A percentile compares a stretch with the other conserved stretches of the same genome.
Conservation (phyloP, 1,284 basidiomycete genomes). For the Crepidotus sp. region DNA sequence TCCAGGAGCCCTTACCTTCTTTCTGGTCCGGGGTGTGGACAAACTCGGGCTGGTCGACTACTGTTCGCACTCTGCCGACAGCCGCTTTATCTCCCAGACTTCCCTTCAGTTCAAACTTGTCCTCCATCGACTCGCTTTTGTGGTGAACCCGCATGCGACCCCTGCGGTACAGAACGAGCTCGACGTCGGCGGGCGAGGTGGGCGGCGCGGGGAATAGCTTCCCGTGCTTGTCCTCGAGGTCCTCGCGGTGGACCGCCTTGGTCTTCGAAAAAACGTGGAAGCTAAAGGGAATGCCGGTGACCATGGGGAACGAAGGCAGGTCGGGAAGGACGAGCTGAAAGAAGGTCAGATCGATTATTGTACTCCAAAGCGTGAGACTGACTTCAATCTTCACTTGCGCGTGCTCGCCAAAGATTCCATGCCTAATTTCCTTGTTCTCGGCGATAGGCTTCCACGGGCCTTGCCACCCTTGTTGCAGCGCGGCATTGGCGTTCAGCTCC, state of each 20-base stretch:
- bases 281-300: conserved; percentile 7
- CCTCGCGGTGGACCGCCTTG: conserved; percentile 5
- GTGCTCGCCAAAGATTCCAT: conserved; percentile 12
- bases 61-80: neutral
- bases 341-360: neutral
- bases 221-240: conserved; percentile 12
- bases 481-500: neutral
- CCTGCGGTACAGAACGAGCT: neutral
- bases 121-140: neutral
- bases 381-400: conserved; percentile 12
- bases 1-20: conserved; percentile 9
- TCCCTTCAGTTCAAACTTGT: conserved; percentile 6
- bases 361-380: no score
- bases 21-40: neutral
- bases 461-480: conserved; percentile 9
- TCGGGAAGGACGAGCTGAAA: conserved; percentile 9
- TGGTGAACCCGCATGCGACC: conserved; percentile 2
- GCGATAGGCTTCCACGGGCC: conserved; percentile 6
- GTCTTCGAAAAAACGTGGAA: conserved; percentile 13
- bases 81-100: conserved; percentile 7
- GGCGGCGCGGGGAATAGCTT: conserved; percentile 16
- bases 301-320: conserved; percentile 10
- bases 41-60: conserved; percentile 7
- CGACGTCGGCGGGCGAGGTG: neutral
- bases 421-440: conserved; percentile 4